These are phyloP conservation scores for Aspergillus intermedius DNA, from an alignment of 2,329 filamentous ascomycete species.

Conservation along the genomic window DNA sequence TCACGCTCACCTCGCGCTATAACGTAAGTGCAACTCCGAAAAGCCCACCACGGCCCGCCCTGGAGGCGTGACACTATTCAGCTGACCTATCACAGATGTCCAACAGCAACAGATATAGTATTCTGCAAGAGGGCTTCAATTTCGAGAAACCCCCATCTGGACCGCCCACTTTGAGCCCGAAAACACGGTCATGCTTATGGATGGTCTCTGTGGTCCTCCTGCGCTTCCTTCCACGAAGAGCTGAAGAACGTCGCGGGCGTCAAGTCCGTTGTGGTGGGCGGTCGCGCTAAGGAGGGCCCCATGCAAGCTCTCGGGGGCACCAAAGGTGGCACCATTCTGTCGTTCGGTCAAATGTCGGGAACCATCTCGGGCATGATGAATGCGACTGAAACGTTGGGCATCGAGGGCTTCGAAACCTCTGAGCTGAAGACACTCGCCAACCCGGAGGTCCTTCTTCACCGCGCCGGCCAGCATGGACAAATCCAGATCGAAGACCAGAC, in stretches of 20 bases:
- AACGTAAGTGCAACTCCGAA: conserved; percentile 3
- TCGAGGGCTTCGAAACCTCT: conserved; percentile 7
- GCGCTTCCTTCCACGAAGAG: conserved; percentile 50
- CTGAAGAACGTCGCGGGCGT: conserved; percentile 44
- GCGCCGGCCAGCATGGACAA: conserved; percentile 14
- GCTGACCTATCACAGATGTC: conserved; percentile 4
- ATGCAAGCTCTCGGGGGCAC: conserved; percentile 60
- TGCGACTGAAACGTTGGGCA: conserved; percentile 11
- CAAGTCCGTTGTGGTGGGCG: conserved; percentile 52
- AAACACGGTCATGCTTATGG: conserved; percentile 37
- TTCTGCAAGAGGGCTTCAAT: conserved; percentile 21
- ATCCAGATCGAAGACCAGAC: conserved; percentile 38
- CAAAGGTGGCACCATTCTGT: conserved; percentile 39
- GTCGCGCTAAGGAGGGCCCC: conserved; percentile 45
- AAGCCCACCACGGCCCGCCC: not conserved
- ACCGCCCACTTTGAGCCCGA: conserved; percentile 13
- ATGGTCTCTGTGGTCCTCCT: conserved; percentile 54
- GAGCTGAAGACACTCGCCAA: conserved; percentile 1
- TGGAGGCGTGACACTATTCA: not conserved
- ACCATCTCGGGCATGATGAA: not conserved
- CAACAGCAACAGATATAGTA: conserved; percentile 6
- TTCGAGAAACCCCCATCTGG: conserved; percentile 24
- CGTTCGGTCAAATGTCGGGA: conserved; percentile 8
- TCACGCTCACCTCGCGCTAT: conserved; percentile 14
- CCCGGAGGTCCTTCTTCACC: not conserved